Conservation (phyloP, 2,329 filamentous ascomycete genomes). For the Cyclaneusma minus region DNA sequence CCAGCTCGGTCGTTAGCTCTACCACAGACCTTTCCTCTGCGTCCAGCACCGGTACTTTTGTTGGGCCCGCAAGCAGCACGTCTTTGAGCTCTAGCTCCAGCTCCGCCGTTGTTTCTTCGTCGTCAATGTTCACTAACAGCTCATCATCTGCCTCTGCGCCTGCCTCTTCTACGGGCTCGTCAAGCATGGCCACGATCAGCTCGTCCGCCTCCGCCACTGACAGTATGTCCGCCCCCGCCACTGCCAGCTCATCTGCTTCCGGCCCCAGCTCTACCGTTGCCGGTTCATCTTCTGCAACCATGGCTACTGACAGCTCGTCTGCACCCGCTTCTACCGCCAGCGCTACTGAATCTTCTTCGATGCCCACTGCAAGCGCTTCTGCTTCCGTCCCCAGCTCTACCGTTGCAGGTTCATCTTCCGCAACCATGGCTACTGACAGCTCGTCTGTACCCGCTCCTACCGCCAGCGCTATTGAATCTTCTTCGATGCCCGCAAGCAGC, state of each 20-base stretch:
- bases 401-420: conserved; percentile 6
- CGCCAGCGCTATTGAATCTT: background rate
- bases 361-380: conserved; percentile 6
- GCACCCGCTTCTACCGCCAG: background rate
- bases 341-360: background rate
- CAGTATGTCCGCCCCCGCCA: background rate
- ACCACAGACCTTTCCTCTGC: background rate
- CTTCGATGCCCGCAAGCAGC: conserved; percentile 1
- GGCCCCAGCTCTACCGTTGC: background rate
- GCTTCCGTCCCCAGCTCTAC: conserved; percentile 8
- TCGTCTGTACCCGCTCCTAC: conserved; percentile 2
- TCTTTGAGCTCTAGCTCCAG: too few species aligned
- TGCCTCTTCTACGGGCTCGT: background rate
- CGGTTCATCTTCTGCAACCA: too few species aligned
- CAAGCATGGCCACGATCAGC: conserved; percentile 1
- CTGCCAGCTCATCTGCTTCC: background rate
- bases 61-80: too few species aligned
- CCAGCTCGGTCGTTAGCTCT: background rate
- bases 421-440: conserved; percentile 4
- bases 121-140: background rate
- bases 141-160: background rate
- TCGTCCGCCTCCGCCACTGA: background rate
- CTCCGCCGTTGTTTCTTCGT: too few species aligned
- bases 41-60: too few species aligned
- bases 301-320: background rate